phyloP scores from a whole-genome alignment of 768 basidiomycete species.

The Kwoniella europaea region DNA sequence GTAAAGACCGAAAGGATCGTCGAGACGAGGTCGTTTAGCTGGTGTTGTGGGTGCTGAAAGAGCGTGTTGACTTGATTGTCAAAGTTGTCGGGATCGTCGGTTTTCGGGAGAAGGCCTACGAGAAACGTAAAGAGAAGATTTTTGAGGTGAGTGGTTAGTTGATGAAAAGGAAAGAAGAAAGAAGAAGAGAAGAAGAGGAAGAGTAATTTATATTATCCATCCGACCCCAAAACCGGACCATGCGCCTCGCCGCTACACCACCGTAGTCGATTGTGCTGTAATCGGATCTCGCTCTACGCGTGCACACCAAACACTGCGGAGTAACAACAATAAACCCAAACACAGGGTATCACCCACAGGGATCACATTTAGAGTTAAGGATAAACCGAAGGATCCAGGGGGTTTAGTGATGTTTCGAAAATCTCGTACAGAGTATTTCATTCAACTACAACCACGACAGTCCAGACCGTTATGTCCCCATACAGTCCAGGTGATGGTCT shows the following conservation, averaged over 20 bases:
- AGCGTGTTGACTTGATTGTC: slow-evolving; percentile 14
- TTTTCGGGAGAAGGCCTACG: slow-evolving; percentile 9
- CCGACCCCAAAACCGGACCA: not conserved
- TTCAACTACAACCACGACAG: not conserved
- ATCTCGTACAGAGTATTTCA: slow-evolving; percentile 9
- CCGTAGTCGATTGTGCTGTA: not conserved
- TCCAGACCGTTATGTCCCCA: not conserved
- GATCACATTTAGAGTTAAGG: not conserved
- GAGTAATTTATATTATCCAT: slow-evolving; percentile 9
- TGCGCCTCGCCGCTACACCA: not conserved
- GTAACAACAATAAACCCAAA: not conserved
- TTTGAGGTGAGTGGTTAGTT: slow-evolving; percentile 13
- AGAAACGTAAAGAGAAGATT: slow-evolving; percentile 9
- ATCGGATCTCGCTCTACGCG: slow-evolving; percentile 1
- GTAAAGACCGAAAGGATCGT: slow-evolving; percentile 19
- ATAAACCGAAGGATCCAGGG: not conserved
- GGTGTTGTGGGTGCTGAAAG: slow-evolving; percentile 7
- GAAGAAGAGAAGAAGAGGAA: not conserved
- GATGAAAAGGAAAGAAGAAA: slow-evolving; percentile 11
- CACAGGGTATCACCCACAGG: not conserved
- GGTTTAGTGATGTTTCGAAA: slow-evolving; percentile 12
- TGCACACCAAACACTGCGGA: slow-evolving; percentile 6
- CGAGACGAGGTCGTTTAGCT: slow-evolving; percentile 1
- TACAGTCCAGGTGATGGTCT: not conserved
- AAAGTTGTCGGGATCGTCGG: slow-evolving; percentile 7